Base-by-base conservation (phyloP, 805 yeast species). In the Lachancea waltii region DNA sequence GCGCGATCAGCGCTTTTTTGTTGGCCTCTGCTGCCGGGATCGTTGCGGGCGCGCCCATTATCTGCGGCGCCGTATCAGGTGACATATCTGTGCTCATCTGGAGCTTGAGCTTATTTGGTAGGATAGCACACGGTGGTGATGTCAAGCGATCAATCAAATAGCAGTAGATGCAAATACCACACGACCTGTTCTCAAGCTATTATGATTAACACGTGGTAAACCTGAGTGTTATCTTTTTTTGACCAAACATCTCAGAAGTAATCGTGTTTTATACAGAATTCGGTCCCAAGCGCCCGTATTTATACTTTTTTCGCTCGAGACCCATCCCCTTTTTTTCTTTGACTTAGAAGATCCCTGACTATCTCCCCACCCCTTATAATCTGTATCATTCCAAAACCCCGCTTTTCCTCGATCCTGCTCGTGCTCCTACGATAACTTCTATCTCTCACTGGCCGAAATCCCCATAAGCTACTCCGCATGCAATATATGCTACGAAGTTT, bases 1-100 rank as follows among this genome's bases (percentile, higher is more conserved):
- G 41, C 33, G 36, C 31, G 20, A 33, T 22, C 4, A 26, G 28
- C 20, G 21, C 41, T 19, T 33, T 36, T 26, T 38, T 38, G 4
- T 22, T 33, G 24, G 30, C 5, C 15, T 14, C 14, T 13, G n/a
- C 6, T 5, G 30, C 18, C 16, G 30, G 11, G 15, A 14, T 9
- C 16, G 18, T 17, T 17, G 18, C 30, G 16, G 30, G 4, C 14
- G 30, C 7, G 7, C 14, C 18, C 16, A 14, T 13, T n/a, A 10
- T 17, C 4, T 10, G 9, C 11, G 15, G 9, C 3, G 30, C 18
- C 9, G 30, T n/a, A n/a, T 13, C 15, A 15, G 15, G 30, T n/a
- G 15, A 13, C 18, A 27, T 27, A 15, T 14, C 11, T 11, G 11
- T 22, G 10, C 11, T 11, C 11, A 8, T 11, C 10, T 22, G 25